Conservation (phyloP, 176 grass and related monocot species). For the Avena eriantha region DNA sequence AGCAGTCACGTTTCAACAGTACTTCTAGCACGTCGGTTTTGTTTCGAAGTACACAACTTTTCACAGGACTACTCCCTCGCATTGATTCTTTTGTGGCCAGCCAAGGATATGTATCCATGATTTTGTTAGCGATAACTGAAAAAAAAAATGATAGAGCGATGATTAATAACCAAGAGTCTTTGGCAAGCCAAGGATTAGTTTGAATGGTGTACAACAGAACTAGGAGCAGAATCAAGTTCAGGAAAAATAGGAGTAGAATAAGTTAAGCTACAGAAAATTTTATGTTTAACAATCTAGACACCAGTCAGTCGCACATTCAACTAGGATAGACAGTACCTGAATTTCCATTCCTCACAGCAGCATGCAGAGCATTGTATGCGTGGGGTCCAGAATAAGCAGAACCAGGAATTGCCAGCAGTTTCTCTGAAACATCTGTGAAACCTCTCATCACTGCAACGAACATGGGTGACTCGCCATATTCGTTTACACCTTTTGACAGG, state of each 20-base stretch:
- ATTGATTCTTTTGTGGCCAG: background rate
- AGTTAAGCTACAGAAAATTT: background rate
- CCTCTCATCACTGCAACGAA: slow-evolving; percentile 38
- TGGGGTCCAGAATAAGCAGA: background rate
- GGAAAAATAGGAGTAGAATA: background rate
- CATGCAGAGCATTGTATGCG: slow-evolving; percentile 29
- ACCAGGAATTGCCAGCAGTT: background rate
- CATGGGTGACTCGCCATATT: slow-evolving; percentile 34
- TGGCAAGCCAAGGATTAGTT: background rate
- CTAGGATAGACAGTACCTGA: slow-evolving; percentile 9
- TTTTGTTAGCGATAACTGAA: background rate
- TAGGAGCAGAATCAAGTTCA: background rate
- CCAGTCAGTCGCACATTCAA: background rate
- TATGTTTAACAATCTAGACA: background rate
- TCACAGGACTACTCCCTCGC: background rate
- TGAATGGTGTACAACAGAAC: background rate
- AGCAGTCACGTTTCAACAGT: background rate
- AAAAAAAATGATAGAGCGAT: background rate
- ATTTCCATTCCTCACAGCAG: slow-evolving; percentile 42
- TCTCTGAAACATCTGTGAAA: slow-evolving; percentile 13
- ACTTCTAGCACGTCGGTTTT: background rate
- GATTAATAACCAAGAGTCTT: background rate
- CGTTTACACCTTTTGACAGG: background rate
- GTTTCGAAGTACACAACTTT: background rate
- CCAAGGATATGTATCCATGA: background rate